Percentiles rank a stretch among this genome's conserved stretches.
phyloP scores from a whole-genome alignment of 129 eudicot species.

The Tagetes patula region DNA sequence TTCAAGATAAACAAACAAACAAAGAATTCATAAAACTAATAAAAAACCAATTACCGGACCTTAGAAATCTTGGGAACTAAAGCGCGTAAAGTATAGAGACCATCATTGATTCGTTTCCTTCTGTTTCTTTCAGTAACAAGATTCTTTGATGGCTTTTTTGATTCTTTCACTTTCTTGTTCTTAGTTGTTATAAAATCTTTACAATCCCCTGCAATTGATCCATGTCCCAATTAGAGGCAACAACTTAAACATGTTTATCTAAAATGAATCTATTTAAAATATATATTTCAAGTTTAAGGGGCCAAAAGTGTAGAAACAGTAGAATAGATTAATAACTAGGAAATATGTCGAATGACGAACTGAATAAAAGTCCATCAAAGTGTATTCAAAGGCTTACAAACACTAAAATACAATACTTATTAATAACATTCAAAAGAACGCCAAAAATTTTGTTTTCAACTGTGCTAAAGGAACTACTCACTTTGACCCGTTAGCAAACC shows the following conservation, averaged over 20 bases:
- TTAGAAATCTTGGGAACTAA: constrained; percentile 86
- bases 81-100: constrained; percentile 65
- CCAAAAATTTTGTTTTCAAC: background rate
- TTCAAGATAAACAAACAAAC: constrained; percentile 8
- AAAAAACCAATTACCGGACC: constrained; percentile 38
- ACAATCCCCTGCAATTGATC: constrained; percentile 10
- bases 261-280: background rate
- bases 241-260: background rate
- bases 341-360: background rate
- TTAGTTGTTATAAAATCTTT: constrained; percentile 26
- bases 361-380: background rate
- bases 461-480: background rate
- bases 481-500: constrained; percentile 1
- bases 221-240: constrained; percentile 8
- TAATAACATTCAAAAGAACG: background rate
- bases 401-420: background rate
- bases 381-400: no score
- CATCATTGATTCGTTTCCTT: constrained; percentile 66
- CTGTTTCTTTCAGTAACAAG: constrained; percentile 67
- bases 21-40: background rate
- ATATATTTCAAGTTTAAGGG: background rate
- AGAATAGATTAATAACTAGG: background rate
- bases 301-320: background rate
- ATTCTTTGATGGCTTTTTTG: constrained; percentile 61
- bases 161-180: constrained; percentile 31